Conservation (phyloP, 305 asterid genomes). For the Fraxinus velutina region DNA sequence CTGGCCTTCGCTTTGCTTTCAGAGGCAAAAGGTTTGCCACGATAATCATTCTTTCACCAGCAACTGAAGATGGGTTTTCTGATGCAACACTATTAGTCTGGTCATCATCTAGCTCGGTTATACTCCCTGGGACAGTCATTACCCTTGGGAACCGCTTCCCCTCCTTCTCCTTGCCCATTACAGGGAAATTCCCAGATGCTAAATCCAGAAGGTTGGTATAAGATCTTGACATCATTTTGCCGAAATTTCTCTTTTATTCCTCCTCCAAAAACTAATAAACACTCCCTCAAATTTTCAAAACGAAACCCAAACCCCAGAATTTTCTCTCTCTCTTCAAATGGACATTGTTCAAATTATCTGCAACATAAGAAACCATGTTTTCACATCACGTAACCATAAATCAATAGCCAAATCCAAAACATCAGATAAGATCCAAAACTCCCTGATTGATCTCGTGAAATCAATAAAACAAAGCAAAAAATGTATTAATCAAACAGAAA, state of each 20-base stretch:
- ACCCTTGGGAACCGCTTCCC: conserved; percentile 68
- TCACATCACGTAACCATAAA: conserved; percentile 19
- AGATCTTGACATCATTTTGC: conserved; percentile 91
- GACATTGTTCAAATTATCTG: conserved; percentile 33
- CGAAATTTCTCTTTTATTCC: conserved; percentile 28
- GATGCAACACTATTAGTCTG: conserved; percentile 72
- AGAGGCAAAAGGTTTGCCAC: conserved; percentile 85
- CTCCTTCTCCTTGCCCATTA: conserved; percentile 79
- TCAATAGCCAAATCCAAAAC: conserved; percentile 4
- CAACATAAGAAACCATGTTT: conserved; percentile 28
- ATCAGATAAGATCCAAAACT: background rate
- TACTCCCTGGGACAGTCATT: conserved; percentile 94
- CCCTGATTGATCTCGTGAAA: background rate
- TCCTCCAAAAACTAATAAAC: conserved; percentile 29
- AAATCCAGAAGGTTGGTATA: conserved; percentile 91
- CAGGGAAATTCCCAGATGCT: conserved; percentile 90
- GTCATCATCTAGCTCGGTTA: conserved; percentile 87
- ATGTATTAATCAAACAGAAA: conserved; percentile 36
- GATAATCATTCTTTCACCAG: conserved; percentile 76
- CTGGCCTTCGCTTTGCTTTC: conserved; percentile 82
- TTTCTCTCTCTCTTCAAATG: conserved; percentile 26
- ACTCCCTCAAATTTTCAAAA: conserved; percentile 17
- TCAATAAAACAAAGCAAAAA: conserved; percentile 16
- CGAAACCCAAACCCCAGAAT: conserved; percentile 26
- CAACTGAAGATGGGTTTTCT: conserved; percentile 76